Evolutionary conservation across 768 basidiomycete genomes (phyloP), one percentile per base, ranked within the genome.

Genomic region (Albatrellus ellisii): DNA sequence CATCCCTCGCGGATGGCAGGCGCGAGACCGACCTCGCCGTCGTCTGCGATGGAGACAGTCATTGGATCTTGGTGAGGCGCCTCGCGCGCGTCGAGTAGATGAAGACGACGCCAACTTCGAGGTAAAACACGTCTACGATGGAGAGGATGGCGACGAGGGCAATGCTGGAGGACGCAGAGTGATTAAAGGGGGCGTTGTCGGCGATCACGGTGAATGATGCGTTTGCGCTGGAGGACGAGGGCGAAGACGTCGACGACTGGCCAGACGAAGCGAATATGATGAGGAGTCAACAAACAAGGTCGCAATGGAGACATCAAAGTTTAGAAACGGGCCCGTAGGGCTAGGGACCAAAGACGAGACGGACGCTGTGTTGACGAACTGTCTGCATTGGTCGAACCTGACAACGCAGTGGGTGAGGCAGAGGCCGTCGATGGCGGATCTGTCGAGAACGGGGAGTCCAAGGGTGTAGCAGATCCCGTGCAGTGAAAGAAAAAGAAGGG

Each of bases 91-190:
- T 39, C n/a, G 24, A 18, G 24, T 36, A 41, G 26, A 53, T 29
- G 17, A 47, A 21, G 39, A 53, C 27, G 9, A 36, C 53, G n/a
- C 46, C 47, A n/a, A 32, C 39, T 20, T 48, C 29, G 15, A 55
- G 46, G 5, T 28, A 22, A 24, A 52, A 45, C n/a, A 48, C 27
- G 31, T 39, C 39, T 10, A 52, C 35, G 1, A 43, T 14, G 20
- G 44, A 33, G 18, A 41, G 21, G 14, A 45, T 25, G 20, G 25
- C 15, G 39, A 43, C 41, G 20, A 33, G 40, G 9, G 28, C 26
- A 26, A 44, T 36, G 12, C 26, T 36, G 0, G 37, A 17, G 9
- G 31, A n/a, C 26, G 39, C 6, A 0, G 41, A 26, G 21, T 11
- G 8, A 26, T 14, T 20, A 27, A 14, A 9, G 24, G 22, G n/a